Evolutionary conservation across 371 early-diverging fungal genomes (phyloP).

Genomic region (Rhizopus microsporus): DNA sequence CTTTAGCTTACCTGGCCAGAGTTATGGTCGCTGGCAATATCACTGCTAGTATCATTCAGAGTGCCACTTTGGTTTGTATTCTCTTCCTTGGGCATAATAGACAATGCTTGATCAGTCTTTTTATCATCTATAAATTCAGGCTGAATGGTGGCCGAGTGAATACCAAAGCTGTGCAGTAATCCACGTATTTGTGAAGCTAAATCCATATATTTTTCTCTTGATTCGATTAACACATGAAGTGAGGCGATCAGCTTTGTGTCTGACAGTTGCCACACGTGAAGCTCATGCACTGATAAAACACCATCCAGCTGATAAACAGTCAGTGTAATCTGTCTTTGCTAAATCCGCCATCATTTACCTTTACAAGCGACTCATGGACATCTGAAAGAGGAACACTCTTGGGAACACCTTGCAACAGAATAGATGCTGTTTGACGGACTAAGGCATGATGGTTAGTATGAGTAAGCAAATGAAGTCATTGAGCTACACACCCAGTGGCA

Average conservation of each 20-base stretch:
- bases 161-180: slow-evolving; percentile 74
- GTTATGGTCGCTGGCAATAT: background rate
- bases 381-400: slow-evolving; percentile 62
- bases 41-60: no score
- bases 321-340: background rate
- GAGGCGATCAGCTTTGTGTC: slow-evolving; percentile 84
- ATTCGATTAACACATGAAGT: slow-evolving; percentile 76
- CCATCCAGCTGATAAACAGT: slow-evolving; percentile 46
- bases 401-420: slow-evolving; percentile 89
- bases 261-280: slow-evolving; percentile 94
- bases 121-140: slow-evolving; percentile 75
- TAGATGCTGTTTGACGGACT: slow-evolving; percentile 75
- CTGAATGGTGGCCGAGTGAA: slow-evolving; percentile 90
- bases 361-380: slow-evolving; percentile 60
- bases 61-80: background rate
- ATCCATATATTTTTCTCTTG: slow-evolving; percentile 58
- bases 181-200: slow-evolving; percentile 71
- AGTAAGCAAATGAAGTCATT: slow-evolving; percentile 18
- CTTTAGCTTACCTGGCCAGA: background rate
- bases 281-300: slow-evolving; percentile 82
- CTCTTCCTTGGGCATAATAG: background rate
- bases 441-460: background rate
- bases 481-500: slow-evolving; percentile 35
- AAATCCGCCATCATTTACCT: slow-evolving; percentile 18
- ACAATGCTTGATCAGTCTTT: background rate